Conservation (phyloP, 768 basidiomycete genomes). For the Lactifluus pinguis region DNA sequence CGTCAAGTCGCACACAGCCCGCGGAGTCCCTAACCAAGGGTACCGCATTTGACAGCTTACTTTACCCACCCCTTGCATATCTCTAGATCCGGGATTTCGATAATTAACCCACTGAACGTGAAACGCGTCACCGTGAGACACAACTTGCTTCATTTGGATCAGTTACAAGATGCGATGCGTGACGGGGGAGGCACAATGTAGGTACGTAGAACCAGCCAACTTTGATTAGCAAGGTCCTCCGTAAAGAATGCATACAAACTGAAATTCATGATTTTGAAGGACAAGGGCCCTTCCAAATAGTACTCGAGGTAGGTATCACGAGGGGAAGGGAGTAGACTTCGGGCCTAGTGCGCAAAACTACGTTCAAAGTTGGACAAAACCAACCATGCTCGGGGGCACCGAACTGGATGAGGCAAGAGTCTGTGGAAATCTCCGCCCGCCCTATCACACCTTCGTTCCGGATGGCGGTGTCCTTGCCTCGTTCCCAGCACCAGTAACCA, state of each 20-base stretch:
- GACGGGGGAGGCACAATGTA: neutral
- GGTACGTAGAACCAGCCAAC: neutral
- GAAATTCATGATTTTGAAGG: neutral
- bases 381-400: neutral
- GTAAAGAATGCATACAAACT: neutral
- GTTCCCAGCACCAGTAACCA: slow-evolving; percentile 9
- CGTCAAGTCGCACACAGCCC: slow-evolving; percentile 6
- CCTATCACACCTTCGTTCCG: slow-evolving; percentile 10
- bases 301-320: slow-evolving; percentile 10
- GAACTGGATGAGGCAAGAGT: neutral
- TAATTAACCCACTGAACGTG: neutral
- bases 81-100: slow-evolving; percentile 3
- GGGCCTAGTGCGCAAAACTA: slow-evolving; percentile 17
- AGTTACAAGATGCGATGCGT: neutral
- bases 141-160: neutral
- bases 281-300: neutral
- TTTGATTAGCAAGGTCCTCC: neutral
- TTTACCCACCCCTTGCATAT: neutral
- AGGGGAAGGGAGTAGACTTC: slow-evolving; percentile 5
- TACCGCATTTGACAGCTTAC: neutral
- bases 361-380: slow-evolving; percentile 8
- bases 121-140: neutral
- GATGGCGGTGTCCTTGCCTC: slow-evolving; percentile 12
- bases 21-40: slow-evolving; percentile 6
- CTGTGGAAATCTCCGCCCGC: slow-evolving; percentile 9